phyloP scores from a whole-genome alignment of 2,329 filamentous ascomycete species.

The Alternaria angustiovoidea region DNA sequence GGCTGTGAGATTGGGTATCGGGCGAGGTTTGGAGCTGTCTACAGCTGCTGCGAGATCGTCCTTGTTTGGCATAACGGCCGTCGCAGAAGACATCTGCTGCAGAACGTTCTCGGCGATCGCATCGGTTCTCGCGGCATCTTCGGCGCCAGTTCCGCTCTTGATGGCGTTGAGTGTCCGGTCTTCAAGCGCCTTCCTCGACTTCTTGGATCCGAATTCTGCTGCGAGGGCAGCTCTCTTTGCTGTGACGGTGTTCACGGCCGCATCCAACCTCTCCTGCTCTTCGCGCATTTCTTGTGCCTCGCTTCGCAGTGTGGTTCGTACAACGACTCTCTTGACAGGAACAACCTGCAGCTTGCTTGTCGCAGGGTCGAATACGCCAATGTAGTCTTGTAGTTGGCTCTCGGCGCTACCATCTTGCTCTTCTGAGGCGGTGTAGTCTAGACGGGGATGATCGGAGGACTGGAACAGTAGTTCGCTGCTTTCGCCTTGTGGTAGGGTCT shows the following conservation, averaged over 20 bases:
- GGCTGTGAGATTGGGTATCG: constrained; percentile 72
- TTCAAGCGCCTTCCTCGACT: constrained; percentile 79
- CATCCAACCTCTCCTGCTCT: constrained; percentile 39
- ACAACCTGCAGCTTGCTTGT: constrained; percentile 62
- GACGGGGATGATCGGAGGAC: constrained; percentile 66
- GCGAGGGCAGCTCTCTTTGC: constrained; percentile 74
- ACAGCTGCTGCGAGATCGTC: constrained; percentile 71
- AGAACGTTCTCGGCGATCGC: constrained; percentile 60
- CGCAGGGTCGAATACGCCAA: constrained; percentile 66
- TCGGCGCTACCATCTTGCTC: constrained; percentile 58
- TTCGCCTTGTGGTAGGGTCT: constrained; percentile 40
- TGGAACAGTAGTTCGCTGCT: constrained; percentile 63
- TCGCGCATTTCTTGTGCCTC: constrained; percentile 53
- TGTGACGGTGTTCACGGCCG: constrained; percentile 53
- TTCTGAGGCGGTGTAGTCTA: constrained; percentile 66
- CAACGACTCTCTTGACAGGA: constrained; percentile 60
- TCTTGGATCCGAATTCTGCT: constrained; percentile 83
- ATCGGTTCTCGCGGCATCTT: constrained; percentile 18
- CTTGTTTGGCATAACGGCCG: constrained; percentile 71
- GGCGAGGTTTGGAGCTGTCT: constrained; percentile 76
- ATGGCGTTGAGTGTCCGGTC: constrained; percentile 77
- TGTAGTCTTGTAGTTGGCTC: constrained; percentile 65
- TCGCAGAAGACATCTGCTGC: constrained; percentile 67
- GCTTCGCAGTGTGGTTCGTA: constrained; percentile 60
- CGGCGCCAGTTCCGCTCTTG: constrained; percentile 33